phyloP scores from a whole-genome alignment of 2,329 filamentous ascomycete species.

The Cladosporium sp. region DNA sequence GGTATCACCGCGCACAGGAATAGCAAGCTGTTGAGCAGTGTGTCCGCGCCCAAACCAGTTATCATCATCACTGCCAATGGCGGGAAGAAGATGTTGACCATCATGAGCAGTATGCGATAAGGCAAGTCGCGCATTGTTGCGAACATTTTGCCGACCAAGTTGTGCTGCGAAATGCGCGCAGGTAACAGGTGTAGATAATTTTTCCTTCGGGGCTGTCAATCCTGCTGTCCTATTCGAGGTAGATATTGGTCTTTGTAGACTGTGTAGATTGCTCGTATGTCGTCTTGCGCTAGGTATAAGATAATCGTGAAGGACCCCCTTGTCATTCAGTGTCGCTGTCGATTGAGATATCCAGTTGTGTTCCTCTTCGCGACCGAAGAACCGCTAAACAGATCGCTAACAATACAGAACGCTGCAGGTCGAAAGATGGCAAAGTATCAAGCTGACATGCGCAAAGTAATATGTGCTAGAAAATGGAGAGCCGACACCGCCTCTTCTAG shows the following conservation, averaged over 20 bases:
- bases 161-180: not conserved
- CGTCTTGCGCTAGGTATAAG: not conserved
- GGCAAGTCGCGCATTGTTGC: conserved; percentile 24
- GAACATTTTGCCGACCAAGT: not conserved
- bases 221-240: not conserved
- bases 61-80: conserved; percentile 41
- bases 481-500: conserved; percentile 6
- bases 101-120: conserved; percentile 38
- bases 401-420: not conserved
- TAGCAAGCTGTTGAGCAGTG: conserved; percentile 40
- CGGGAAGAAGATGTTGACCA: conserved; percentile 45
- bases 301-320: not conserved
- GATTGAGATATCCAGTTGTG: not conserved
- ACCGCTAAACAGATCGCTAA: not conserved
- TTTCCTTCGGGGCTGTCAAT: not conserved
- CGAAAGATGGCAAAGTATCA: not conserved
- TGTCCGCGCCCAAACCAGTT: conserved; percentile 39
- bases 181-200: not conserved
- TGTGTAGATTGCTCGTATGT: not conserved
- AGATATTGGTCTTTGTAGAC: not conserved
- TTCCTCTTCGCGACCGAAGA: not conserved
- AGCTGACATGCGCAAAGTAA: not conserved
- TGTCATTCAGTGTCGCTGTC: not conserved
- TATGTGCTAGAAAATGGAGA: not conserved
- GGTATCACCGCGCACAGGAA: conserved; percentile 45